A percentile compares a stretch with the other conserved stretches of the same genome.
These are phyloP conservation scores for Forsythia viridissima DNA, from an alignment of 257 asterid species.

Conservation along the genomic window DNA sequence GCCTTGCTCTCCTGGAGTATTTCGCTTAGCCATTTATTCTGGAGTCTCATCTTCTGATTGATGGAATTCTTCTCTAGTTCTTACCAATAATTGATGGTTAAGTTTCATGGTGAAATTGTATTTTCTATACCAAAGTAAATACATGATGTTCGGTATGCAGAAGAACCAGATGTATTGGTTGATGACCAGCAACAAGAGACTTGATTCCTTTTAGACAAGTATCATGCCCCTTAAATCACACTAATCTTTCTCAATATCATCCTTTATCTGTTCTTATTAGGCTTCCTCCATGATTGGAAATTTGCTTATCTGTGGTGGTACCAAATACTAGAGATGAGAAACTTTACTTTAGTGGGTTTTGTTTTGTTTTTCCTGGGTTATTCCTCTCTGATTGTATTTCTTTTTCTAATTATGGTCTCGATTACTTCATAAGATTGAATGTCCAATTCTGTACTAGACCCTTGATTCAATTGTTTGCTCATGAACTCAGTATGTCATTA, in stretches of 20 bases:
- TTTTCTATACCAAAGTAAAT: neutral
- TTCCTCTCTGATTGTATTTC: neutral
- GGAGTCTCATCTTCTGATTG: slow-evolving; percentile 15
- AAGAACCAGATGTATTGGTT: slow-evolving; percentile 7
- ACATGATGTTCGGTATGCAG: neutral
- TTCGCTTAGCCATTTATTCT: slow-evolving; percentile 3
- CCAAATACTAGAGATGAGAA: neutral
- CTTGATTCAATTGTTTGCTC: neutral
- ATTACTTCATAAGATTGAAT: neutral
- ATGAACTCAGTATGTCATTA: neutral
- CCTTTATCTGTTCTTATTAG: neutral
- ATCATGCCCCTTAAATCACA: neutral
- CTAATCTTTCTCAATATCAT: neutral
- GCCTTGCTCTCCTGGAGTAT: neutral
- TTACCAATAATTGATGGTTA: neutral
- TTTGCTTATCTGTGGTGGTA: neutral
- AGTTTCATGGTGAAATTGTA: neutral
- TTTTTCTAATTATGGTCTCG: neutral
- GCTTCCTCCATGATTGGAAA: slow-evolving; percentile 11
- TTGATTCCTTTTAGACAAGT: neutral
- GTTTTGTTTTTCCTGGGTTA: neutral
- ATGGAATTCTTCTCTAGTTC: slow-evolving; percentile 1
- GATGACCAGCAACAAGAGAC: neutral
- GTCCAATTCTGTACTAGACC: neutral
- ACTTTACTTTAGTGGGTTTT: neutral